A percentile compares a stretch with the other conserved stretches of the same genome.
Conservation (phyloP, 345 rosid species). For the Kernera saxatilis region DNA sequence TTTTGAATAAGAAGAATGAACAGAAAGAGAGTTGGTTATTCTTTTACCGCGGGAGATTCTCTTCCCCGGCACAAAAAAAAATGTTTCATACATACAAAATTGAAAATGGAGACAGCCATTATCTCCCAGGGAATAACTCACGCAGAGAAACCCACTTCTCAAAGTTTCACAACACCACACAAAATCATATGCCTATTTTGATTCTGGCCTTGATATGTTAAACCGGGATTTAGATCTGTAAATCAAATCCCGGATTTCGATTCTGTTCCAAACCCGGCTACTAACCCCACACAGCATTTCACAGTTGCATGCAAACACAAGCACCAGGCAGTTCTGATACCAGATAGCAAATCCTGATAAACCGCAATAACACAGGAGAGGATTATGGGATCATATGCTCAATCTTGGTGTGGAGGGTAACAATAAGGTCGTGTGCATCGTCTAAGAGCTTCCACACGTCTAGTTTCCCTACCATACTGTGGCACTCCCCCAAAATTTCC, state of each 20-base stretch:
- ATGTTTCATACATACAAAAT: constrained; percentile 7
- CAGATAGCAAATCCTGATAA: not conserved
- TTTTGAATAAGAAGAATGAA: constrained; percentile 24
- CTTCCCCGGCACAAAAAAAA: constrained; percentile 10
- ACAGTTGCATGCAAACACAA: not conserved
- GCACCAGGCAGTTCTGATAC: not conserved
- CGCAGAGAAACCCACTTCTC: not conserved
- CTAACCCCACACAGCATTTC: not conserved
- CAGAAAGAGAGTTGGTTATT: not conserved
- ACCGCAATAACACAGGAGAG: not conserved
- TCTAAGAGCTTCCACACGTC: constrained; percentile 95
- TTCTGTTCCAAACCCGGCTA: not conserved
- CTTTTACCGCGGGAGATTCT: constrained; percentile 20
- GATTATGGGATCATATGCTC: constrained; percentile 38
- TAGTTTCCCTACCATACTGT: constrained; percentile 88
- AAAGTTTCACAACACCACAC: constrained; percentile 12
- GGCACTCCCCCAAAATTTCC: constrained; percentile 86
- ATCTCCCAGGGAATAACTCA: not conserved
- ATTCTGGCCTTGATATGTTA: not conserved
- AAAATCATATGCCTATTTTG: not conserved
- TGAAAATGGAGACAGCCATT: not conserved
- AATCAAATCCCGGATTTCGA: not conserved
- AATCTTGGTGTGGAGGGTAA: constrained; percentile 75
- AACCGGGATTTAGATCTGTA: not conserved
- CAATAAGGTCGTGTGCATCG: constrained; percentile 85